These are phyloP conservation scores for Trichoderma sp. DNA, from an alignment of 2,329 filamentous ascomycete species.

Conservation along the genomic window DNA sequence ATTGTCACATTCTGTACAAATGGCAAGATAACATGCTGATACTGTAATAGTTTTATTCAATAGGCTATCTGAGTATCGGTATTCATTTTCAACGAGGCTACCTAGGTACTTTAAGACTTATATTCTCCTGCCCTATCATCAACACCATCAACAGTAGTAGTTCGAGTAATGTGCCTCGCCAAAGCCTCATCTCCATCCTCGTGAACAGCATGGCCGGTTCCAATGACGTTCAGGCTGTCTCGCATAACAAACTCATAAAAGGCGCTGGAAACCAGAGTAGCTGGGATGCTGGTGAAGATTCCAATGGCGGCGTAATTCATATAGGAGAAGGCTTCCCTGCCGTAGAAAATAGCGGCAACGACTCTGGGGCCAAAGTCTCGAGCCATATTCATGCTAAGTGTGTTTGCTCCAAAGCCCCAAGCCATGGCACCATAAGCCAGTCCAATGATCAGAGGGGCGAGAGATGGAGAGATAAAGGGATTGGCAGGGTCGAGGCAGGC, in stretches of 20 bases:
- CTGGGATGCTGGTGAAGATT: conserved; percentile 55
- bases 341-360: conserved; percentile 54
- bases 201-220: conserved; percentile 42
- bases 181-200: conserved; percentile 23
- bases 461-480: conserved; percentile 49
- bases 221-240: conserved; percentile 51
- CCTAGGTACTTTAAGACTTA: background rate
- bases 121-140: background rate
- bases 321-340: conserved; percentile 27
- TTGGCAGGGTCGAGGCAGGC: conserved; percentile 56
- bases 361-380: conserved; percentile 57
- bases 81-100: background rate
- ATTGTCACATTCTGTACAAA: background rate
- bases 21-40: background rate
- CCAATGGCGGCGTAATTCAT: conserved; percentile 48
- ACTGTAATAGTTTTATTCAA: background rate
- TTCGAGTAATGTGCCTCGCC: conserved; percentile 22
- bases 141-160: background rate
- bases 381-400: conserved; percentile 55
- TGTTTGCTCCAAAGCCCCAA: conserved; percentile 55
- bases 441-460: conserved; percentile 53
- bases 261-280: conserved; percentile 51
- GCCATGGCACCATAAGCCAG: conserved; percentile 52
- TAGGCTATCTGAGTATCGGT: background rate
- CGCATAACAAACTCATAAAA: conserved; percentile 55